A percentile compares a stretch with the other conserved stretches of the same genome.
phyloP scores from a whole-genome alignment of 1,139 yeast genomes.

The Blastobotrys niveus region DNA sequence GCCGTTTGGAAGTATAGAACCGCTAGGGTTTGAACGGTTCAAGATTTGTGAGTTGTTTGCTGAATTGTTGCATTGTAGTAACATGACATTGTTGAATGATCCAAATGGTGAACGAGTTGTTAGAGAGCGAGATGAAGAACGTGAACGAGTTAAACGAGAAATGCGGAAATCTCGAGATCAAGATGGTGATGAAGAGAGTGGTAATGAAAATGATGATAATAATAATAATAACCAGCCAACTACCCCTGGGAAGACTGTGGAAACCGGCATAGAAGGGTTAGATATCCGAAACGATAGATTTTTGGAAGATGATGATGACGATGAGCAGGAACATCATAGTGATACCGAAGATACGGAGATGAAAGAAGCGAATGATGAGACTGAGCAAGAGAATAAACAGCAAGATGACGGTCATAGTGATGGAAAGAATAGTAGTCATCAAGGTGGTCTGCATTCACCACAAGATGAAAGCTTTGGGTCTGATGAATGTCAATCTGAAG shows the following conservation, averaged over 20 bases:
- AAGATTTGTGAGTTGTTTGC: conserved; percentile 93
- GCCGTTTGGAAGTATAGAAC: conserved; percentile 72
- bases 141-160: conserved; percentile 43
- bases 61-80: conserved; percentile 90
- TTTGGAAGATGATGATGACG: conserved; percentile 14
- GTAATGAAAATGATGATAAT: not conserved
- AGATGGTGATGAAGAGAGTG: conserved; percentile 10
- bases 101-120: conserved; percentile 77
- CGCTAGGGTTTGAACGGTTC: conserved; percentile 91
- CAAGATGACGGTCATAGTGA: conserved; percentile 20
- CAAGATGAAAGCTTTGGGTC: conserved; percentile 12
- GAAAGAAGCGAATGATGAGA: not conserved
- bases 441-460: not conserved
- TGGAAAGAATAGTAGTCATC: not conserved
- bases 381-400: conserved; percentile 18
- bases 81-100: conserved; percentile 89
- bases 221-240: conserved; percentile 7
- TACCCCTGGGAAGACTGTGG: conserved; percentile 14
- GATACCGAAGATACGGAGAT: conserved; percentile 5
- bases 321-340: conserved; percentile 9
- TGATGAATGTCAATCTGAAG: conserved; percentile 21
- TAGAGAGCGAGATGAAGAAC: conserved; percentile 62
- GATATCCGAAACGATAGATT: conserved; percentile 16
- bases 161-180: conserved; percentile 23
- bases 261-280: conserved; percentile 18